Evolutionary conservation across 805 yeast species (phyloP).

Genomic region (Saccharomycopsis synnaedendra): DNA sequence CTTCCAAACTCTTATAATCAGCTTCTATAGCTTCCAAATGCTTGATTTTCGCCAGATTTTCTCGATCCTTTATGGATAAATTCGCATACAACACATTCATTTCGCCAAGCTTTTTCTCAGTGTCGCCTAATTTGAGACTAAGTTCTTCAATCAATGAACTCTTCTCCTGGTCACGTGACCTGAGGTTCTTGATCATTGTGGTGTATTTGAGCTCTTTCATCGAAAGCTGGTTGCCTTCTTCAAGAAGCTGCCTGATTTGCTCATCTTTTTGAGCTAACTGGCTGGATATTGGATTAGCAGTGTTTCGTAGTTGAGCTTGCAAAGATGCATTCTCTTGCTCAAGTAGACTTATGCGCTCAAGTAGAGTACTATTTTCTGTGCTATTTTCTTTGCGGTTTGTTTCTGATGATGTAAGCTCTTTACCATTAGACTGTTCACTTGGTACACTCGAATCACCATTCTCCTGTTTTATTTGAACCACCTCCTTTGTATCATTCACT

Average conservation of each 20-base stretch:
- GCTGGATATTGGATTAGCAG: no score
- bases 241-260: constrained; percentile 51
- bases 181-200: constrained; percentile 54
- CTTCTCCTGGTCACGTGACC: constrained; percentile 30
- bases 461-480: no score
- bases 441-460: no score
- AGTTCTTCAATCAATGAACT: constrained; percentile 26
- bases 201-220: constrained; percentile 58
- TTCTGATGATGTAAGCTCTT: no score
- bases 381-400: no score
- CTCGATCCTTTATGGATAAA: background rate
- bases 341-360: no score
- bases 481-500: no score
- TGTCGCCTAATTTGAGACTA: constrained; percentile 20
- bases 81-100: constrained; percentile 22
- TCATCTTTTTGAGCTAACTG: constrained; percentile 23
- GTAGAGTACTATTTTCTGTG: no score
- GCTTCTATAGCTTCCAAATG: constrained; percentile 7
- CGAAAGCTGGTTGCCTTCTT: constrained; percentile 68
- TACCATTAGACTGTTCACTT: no score
- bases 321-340: no score
- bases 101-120: constrained; percentile 30
- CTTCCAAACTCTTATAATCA: constrained; percentile 9
- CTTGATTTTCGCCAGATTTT: constrained; percentile 1
- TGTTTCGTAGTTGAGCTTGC: no score